Evolutionary conservation across 169 alveolate species (phyloP).

Genomic region (Cryptosporidium bovis): DNA sequence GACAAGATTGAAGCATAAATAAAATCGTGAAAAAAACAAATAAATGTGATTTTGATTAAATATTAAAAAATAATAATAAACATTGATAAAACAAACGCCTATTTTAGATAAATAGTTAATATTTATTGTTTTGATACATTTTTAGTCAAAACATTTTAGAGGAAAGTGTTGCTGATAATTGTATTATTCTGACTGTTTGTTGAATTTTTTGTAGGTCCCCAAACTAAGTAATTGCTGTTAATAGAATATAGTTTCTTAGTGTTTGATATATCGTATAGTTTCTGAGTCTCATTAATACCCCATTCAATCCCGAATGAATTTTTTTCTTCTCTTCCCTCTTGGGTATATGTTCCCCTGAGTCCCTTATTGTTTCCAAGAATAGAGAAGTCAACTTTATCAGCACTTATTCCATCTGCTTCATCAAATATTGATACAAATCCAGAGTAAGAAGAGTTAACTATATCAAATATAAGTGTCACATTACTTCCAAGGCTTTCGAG

Average conservation of each 20-base stretch:
- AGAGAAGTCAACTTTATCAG: not conserved
- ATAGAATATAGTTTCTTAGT: slow-evolving; percentile 10
- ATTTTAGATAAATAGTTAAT: no score
- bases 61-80: no score
- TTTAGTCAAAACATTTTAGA: no score
- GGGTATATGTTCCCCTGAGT: slow-evolving; percentile 37
- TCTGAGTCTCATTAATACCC: slow-evolving; percentile 69
- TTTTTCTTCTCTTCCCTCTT: slow-evolving; percentile 70
- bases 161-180: not conserved
- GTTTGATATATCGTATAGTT: slow-evolving; percentile 4
- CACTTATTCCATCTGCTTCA: slow-evolving; percentile 14
- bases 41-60: no score
- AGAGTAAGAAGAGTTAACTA: slow-evolving; percentile 57
- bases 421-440: slow-evolving; percentile 61
- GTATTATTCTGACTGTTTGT: slow-evolving; percentile 32
- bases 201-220: slow-evolving; percentile 63
- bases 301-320: slow-evolving; percentile 56
- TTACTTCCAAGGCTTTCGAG: slow-evolving; percentile 42
- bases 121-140: no score
- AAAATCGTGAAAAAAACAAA: no score
- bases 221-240: slow-evolving; percentile 33
- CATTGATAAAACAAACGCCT: no score
- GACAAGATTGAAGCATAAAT: no score
- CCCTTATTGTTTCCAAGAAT: slow-evolving; percentile 22
- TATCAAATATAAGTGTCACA: slow-evolving; percentile 20